Conservation (phyloP, 2,329 filamentous ascomycete genomes). For the Microcera coccophila region DNA sequence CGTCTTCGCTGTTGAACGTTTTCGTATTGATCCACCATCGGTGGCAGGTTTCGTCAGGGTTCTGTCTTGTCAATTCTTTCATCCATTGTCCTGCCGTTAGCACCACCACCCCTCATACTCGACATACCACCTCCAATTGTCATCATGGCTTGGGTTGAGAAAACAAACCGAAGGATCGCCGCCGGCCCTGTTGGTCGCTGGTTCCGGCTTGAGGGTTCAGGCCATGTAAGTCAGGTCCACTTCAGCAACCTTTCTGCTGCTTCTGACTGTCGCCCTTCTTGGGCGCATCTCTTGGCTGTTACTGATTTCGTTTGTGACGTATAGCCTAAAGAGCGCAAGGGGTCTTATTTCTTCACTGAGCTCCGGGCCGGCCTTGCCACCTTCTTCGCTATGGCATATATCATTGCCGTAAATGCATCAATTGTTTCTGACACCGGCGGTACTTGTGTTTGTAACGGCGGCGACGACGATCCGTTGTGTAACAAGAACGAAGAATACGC, state of each 20-base stretch:
- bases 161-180: conserved; percentile 56
- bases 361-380: conserved; percentile 78
- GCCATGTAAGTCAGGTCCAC: conserved; percentile 60
- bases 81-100: background rate
- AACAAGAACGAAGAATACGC: conserved; percentile 53
- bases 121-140: conserved; percentile 3
- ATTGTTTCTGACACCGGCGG: conserved; percentile 64
- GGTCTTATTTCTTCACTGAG: conserved; percentile 77
- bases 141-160: conserved; percentile 48
- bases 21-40: background rate
- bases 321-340: conserved; percentile 66
- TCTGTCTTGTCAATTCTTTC: background rate
- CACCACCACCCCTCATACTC: conserved; percentile 1
- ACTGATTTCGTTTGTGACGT: background rate
- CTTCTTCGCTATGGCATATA: conserved; percentile 63
- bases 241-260: background rate
- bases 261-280: background rate
- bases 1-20: background rate
- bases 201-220: conserved; percentile 78
- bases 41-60: background rate
- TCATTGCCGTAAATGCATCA: conserved; percentile 51
- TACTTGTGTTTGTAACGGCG: conserved; percentile 67
- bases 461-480: conserved; percentile 51
- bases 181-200: conserved; percentile 62
- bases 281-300: background rate